Evolutionary conservation across 2,329 filamentous ascomycete genomes (phyloP).

Genomic region (Neofusicoccum ribis): DNA sequence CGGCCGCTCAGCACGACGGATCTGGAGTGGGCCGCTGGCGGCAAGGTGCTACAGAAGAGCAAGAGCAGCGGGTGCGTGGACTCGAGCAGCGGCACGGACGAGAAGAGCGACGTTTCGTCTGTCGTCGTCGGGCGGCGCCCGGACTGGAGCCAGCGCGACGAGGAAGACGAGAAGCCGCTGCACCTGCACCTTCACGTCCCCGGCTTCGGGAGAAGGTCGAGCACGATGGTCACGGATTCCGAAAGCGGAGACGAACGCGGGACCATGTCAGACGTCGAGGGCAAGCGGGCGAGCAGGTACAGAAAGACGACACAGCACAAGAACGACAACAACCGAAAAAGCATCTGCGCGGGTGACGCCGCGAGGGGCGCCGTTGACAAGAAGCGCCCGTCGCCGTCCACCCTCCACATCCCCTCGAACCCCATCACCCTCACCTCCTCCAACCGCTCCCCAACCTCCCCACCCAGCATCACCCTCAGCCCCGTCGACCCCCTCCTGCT

Average conservation of each 20-base stretch:
- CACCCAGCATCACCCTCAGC: conserved; percentile 1
- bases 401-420: background rate
- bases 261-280: background rate
- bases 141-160: conserved; percentile 9
- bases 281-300: background rate
- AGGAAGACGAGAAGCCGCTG: background rate
- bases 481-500: background rate
- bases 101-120: background rate
- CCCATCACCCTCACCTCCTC: background rate
- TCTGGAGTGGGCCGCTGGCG: background rate
- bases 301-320: background rate
- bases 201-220: background rate
- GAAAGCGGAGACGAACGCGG: background rate
- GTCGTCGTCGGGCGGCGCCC: background rate
- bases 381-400: background rate
- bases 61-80: background rate
- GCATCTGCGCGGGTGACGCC: background rate
- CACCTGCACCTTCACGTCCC: background rate
- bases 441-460: background rate
- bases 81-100: background rate
- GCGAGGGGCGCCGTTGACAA: background rate
- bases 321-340: background rate
- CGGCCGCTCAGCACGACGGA: background rate
- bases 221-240: background rate
- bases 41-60: background rate